Percentiles rank a stretch among this genome's conserved stretches.
Evolutionary conservation across 768 basidiomycete species (phyloP).

Genomic region (Pleurotus sapidus): DNA sequence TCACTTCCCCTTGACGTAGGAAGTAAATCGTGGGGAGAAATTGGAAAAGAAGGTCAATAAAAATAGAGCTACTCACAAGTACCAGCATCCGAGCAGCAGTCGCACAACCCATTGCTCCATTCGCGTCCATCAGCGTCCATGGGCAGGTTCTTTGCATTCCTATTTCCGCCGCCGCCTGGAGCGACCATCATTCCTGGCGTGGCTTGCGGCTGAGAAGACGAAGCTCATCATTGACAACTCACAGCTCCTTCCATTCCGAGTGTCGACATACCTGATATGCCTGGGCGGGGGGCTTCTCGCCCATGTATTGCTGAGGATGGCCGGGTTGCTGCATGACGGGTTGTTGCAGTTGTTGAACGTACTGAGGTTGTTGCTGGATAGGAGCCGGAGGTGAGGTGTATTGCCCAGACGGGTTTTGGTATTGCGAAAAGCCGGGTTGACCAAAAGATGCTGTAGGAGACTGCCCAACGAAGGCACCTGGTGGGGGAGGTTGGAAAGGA

Average conservation of each 20-base stretch:
- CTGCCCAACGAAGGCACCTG: not conserved
- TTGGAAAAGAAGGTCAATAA: not conserved
- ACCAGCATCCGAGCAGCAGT: constrained; percentile 16
- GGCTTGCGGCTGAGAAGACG: constrained; percentile 16
- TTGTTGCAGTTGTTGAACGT: not conserved
- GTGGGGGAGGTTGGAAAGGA: constrained; percentile 1
- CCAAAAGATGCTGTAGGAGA: not conserved
- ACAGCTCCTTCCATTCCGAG: not conserved
- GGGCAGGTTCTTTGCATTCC: constrained; percentile 23
- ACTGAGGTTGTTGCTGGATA: not conserved
- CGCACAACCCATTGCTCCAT: constrained; percentile 25
- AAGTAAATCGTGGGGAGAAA: not conserved
- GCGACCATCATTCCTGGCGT: constrained; percentile 16
- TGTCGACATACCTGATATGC: not conserved
- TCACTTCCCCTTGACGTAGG: no score
- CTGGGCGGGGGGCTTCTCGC: constrained; percentile 2
- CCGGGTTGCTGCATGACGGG: not conserved
- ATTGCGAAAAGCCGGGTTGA: not conserved
- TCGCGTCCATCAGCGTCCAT: constrained; percentile 20
- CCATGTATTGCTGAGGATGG: not conserved
- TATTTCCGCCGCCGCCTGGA: constrained; percentile 16
- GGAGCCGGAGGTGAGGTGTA: not conserved
- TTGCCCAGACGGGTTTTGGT: not conserved
- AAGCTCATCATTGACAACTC: not conserved
- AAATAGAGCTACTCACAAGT: constrained; percentile 17